These are phyloP conservation scores for Viola pubescens DNA, from an alignment of 441 rosid species.

Conservation along the genomic window DNA sequence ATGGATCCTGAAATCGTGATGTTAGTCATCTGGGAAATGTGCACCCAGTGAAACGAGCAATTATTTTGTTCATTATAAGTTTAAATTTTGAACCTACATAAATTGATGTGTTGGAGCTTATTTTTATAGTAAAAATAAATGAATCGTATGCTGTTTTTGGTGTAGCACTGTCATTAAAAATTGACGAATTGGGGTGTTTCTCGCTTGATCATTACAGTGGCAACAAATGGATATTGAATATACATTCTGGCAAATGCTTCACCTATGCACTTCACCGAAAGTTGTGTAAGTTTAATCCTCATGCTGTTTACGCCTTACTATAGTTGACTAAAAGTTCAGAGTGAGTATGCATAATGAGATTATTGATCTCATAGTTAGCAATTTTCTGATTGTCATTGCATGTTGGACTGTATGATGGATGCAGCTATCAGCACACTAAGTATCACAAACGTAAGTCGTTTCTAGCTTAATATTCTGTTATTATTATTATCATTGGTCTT, in stretches of 20 bases:
- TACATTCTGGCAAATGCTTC: slow-evolving; percentile 99
- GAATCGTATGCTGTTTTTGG: too few relatives aligned
- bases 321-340: neutral
- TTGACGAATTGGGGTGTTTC: neutral
- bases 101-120: too few relatives aligned
- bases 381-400: slow-evolving; percentile 42
- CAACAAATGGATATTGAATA: slow-evolving; percentile 99
- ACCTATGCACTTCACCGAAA: slow-evolving; percentile 93
- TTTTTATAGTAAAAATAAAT: too few relatives aligned
- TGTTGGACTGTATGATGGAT: slow-evolving; percentile 33
- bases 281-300: slow-evolving; percentile 61
- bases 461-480: neutral
- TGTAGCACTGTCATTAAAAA: too few relatives aligned
- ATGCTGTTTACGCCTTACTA: neutral
- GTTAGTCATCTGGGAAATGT: neutral
- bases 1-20: neutral
- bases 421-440: slow-evolving; percentile 95
- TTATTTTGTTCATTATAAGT: too few relatives aligned
- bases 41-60: too few relatives aligned
- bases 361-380: slow-evolving; percentile 8
- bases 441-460: slow-evolving; percentile 86
- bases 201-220: slow-evolving; percentile 50
- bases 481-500: slow-evolving; percentile 5
- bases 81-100: too few relatives aligned
- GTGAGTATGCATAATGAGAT: neutral